Evolutionary conservation across 1,139 yeast species (phyloP).

Genomic region (Debaryomyces psychrophilus): DNA sequence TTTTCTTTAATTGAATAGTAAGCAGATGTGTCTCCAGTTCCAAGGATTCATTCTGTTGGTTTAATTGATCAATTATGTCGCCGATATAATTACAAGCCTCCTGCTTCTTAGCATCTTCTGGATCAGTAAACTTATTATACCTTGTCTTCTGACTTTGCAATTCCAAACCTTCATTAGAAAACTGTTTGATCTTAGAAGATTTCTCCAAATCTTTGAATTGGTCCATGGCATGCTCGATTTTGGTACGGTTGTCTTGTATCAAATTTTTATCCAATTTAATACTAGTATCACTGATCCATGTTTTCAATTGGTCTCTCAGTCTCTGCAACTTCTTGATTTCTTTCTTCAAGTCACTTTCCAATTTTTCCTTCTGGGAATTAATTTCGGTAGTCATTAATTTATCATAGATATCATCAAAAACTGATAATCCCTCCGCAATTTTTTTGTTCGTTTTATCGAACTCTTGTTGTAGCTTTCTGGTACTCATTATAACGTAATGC

Average conservation of each 20-base stretch:
- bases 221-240: constrained; percentile 95
- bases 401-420: constrained; percentile 85
- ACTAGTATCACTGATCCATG: constrained; percentile 92
- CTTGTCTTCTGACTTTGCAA: constrained; percentile 52
- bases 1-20: constrained; percentile 48
- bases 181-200: constrained; percentile 93
- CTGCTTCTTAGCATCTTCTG: constrained; percentile 73
- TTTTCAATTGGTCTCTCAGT: constrained; percentile 92
- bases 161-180: constrained; percentile 90
- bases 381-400: constrained; percentile 82
- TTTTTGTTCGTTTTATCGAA: constrained; percentile 95
- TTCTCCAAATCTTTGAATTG: constrained; percentile 94
- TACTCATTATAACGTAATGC: constrained; percentile 34
- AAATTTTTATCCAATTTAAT: constrained; percentile 82
- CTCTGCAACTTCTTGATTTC: constrained; percentile 95
- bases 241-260: constrained; percentile 76
- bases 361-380: constrained; percentile 89
- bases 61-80: constrained; percentile 77
- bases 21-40: constrained; percentile 77
- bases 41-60: constrained; percentile 75
- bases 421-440: constrained; percentile 88
- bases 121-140: constrained; percentile 54
- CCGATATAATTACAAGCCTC: constrained; percentile 76
- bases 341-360: constrained; percentile 90
- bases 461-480: constrained; percentile 63